Base-by-base conservation (phyloP, 1,284 basidiomycete genomes). In the Trametes sp. region DNA sequence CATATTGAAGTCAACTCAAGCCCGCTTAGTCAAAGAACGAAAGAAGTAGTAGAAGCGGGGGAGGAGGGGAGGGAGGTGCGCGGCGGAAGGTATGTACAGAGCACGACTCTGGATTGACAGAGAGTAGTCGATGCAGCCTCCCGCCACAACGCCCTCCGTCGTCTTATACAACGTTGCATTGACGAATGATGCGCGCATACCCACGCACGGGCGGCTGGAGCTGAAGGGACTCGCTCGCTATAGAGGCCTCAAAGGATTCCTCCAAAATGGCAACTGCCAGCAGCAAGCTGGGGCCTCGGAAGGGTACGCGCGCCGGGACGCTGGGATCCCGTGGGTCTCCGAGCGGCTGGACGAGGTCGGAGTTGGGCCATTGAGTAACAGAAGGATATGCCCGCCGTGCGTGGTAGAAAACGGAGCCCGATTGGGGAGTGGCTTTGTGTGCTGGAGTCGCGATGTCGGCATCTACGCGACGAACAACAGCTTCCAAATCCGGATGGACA, bases 21-120 rank as follows among this genome's bases (percentile, higher is more conserved):
- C 44, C 58, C 58, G 45, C 58, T 59, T 59, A 59, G 14, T 59
- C 58, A 54, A 31, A 59, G 51, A 54, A 59, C 57, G 58, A 57
- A 49, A 19, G 24, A 55, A 51, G 19, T 24, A 33, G 44, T 33
- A 49, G 55, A 54, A 54, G 60, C 28, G 51, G 45, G 41, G 59
- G 46, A 45, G 54, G 31, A n/a, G 33, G 19, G 28, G 28, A 33
- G 44, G 42, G 51, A 24, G 31, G 3, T 21, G 50, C 9, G 31
- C 31, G 31, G 23, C 19, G 42, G 38, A 16, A 26, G 23, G 16
- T 41, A 41, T 33, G 26, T 29, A 41, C 44, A 53, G 44, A 38
- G 36, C 54, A n/a, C n/a, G 51, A 41, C 42, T 48, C 51, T 21
- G 58, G 24, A 19, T 21, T 24, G 51, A 41, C 44, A 36, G 54